These are phyloP conservation scores for Vicia sativa DNA, from an alignment of 306 rosid genomes.

Conservation along the genomic window DNA sequence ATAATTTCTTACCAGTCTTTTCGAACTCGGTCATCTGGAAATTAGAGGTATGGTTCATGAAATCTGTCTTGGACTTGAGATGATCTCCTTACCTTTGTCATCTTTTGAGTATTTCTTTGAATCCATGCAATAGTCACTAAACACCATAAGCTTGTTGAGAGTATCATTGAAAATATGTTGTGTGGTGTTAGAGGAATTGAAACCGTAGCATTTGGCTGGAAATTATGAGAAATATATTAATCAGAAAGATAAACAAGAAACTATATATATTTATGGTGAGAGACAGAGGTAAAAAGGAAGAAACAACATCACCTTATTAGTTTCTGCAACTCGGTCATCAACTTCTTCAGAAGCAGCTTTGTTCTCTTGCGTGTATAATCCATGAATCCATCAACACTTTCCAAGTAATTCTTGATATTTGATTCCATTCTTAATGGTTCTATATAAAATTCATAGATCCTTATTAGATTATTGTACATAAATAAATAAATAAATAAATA, in stretches of 20 bases:
- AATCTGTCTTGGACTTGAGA: no score
- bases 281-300: no score
- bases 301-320: neutral
- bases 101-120: neutral
- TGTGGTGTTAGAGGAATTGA: neutral
- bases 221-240: neutral
- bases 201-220: slow-evolving; percentile 3
- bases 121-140: slow-evolving; percentile 7
- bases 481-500: no score
- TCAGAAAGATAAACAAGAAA: neutral
- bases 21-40: no score
- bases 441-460: neutral
- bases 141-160: slow-evolving; percentile 3
- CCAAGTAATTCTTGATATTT: neutral
- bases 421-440: neutral
- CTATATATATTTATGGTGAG: neutral
- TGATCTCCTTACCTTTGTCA: no score
- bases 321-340: neutral
- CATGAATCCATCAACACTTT: neutral
- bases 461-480: neutral
- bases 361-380: neutral
- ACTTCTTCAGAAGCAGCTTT: neutral
- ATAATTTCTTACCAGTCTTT: no score
- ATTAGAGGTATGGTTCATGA: no score
- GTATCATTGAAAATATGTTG: neutral